phyloP scores from a whole-genome alignment of 2,329 filamentous ascomycete species.

The Neopestalotiopsis clavispora region DNA sequence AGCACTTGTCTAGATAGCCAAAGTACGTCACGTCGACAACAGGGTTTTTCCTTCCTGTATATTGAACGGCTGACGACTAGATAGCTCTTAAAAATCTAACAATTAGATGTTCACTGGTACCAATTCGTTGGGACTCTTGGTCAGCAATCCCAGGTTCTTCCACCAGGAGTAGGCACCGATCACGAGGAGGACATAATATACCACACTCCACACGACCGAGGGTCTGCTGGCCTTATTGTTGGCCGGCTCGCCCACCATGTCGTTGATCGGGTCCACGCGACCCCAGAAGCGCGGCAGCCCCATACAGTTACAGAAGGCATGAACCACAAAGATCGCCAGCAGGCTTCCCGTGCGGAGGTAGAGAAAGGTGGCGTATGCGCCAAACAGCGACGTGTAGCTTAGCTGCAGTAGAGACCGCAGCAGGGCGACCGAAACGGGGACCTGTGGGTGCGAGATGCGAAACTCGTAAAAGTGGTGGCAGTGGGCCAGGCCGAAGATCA shows the following conservation, averaged over 20 bases:
- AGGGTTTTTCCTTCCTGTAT: not conserved
- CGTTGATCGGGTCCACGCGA: constrained; percentile 60
- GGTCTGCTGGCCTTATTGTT: constrained; percentile 23
- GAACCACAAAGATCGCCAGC: constrained; percentile 74
- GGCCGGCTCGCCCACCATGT: constrained; percentile 25
- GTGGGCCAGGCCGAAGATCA: constrained; percentile 93
- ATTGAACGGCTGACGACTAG: not conserved
- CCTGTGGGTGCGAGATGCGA: constrained; percentile 76
- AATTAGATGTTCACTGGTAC: constrained; percentile 33
- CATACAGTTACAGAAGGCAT: constrained; percentile 92
- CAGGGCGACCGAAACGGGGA: constrained; percentile 66
- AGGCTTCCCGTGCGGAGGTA: constrained; percentile 86
- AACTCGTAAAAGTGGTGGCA: constrained; percentile 97
- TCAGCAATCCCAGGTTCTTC: constrained; percentile 72
- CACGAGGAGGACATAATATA: constrained; percentile 80
- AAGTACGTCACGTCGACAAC: not conserved
- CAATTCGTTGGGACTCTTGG: constrained; percentile 63
- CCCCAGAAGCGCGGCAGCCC: constrained; percentile 89
- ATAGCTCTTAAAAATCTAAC: not conserved
- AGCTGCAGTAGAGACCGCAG: constrained; percentile 83
- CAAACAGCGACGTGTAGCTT: constrained; percentile 89
- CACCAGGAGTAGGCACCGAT: constrained; percentile 76
- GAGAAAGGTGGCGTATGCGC: constrained; percentile 89
- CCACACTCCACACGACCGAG: constrained; percentile 69
- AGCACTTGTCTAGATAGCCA: not conserved